Conservation (phyloP, 106 monocot species). For the Allium cepa region DNA sequence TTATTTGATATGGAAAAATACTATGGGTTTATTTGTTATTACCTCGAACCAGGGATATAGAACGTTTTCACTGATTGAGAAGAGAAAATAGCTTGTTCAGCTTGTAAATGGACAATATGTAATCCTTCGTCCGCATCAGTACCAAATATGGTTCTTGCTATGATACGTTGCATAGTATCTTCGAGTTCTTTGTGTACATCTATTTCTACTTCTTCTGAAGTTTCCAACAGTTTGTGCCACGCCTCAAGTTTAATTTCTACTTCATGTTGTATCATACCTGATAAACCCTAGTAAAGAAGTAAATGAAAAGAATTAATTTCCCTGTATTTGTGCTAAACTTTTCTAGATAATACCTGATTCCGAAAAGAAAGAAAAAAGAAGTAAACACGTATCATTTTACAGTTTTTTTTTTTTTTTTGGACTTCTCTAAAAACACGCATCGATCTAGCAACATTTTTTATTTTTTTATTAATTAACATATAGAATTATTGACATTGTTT, state of each 20-base stretch:
- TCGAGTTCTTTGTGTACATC: slow-evolving; percentile 1
- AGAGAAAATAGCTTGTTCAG: slow-evolving; percentile 6
- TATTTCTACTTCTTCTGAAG: slow-evolving; percentile 7
- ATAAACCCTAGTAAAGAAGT: not conserved
- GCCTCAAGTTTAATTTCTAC: not conserved
- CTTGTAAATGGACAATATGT: slow-evolving; percentile 1
- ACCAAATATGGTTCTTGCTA: slow-evolving; percentile 5
- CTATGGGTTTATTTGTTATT: not conserved
- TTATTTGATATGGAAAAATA: not conserved
- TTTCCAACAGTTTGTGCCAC: slow-evolving; percentile 9
- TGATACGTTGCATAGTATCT: slow-evolving; percentile 1
- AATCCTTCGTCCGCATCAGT: not conserved
- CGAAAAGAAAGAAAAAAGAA: too few relatives aligned
- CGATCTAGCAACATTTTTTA: too few relatives aligned
- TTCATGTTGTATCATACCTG: not conserved
- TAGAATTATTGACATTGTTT: too few relatives aligned
- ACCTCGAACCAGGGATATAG: slow-evolving; percentile 13
- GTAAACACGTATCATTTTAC: too few relatives aligned
- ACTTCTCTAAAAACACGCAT: too few relatives aligned
- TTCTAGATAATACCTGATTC: too few relatives aligned
- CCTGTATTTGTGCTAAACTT: too few relatives aligned
- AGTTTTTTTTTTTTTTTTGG: too few relatives aligned
- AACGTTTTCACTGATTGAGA: slow-evolving; percentile 6
- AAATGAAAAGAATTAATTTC: too few relatives aligned
- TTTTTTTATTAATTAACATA: too few relatives aligned